phyloP scores from a whole-genome alignment of 352 stramenopile genomes.

The Pythium aristosporum region DNA sequence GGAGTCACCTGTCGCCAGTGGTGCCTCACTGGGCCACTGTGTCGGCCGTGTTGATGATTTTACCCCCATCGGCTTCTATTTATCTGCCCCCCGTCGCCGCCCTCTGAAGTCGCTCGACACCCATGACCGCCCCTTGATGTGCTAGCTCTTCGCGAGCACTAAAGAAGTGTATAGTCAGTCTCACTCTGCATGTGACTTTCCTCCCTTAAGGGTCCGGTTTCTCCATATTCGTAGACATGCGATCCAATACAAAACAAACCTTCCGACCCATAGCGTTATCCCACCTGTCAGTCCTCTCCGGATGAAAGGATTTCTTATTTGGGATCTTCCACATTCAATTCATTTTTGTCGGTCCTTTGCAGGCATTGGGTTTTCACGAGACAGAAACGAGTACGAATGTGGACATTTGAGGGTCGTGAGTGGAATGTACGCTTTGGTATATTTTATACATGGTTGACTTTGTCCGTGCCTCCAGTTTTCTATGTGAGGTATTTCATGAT shows the following conservation, averaged over 20 bases:
- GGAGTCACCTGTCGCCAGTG: neutral
- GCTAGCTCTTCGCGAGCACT: neutral
- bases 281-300: neutral
- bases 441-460: neutral
- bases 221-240: neutral
- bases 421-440: neutral
- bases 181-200: neutral
- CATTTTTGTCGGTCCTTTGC: too few relatives aligned
- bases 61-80: constrained; percentile 23
- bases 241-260: neutral
- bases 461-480: neutral
- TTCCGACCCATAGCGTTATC: neutral
- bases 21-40: neutral
- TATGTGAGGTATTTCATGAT: neutral
- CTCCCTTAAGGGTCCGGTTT: neutral
- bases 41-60: neutral
- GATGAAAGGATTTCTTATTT: too few relatives aligned
- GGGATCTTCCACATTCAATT: too few relatives aligned
- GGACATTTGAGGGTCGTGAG: neutral
- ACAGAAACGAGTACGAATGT: too few relatives aligned
- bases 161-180: constrained; percentile 6
- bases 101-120: neutral
- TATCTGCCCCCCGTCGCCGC: constrained; percentile 12
- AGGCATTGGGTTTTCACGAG: too few relatives aligned
- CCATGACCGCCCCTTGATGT: neutral